These are phyloP conservation scores for Telfairia occidentalis DNA, from an alignment of 331 rosid genomes.

Conservation along the genomic window DNA sequence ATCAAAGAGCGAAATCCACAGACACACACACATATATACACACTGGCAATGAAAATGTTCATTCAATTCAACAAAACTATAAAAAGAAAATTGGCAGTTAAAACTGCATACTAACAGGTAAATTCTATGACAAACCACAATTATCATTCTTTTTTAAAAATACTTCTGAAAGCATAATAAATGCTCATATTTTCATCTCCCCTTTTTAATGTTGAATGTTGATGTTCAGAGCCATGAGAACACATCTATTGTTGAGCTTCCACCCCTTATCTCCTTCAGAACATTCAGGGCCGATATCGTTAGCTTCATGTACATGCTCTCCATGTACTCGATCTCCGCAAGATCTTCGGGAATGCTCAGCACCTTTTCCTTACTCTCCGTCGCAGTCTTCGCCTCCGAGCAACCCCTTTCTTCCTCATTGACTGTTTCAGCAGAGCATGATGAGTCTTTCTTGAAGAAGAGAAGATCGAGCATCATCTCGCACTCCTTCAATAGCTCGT, in stretches of 20 bases:
- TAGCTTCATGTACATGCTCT: slow-evolving; percentile 50
- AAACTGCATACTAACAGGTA: not conserved
- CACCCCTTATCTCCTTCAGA: slow-evolving; percentile 55
- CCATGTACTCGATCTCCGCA: slow-evolving; percentile 55
- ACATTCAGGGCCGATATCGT: slow-evolving; percentile 54
- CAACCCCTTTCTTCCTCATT: slow-evolving; percentile 26
- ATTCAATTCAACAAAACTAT: not conserved
- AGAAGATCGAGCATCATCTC: slow-evolving; percentile 33
- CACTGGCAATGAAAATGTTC: not conserved
- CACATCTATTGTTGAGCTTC: slow-evolving; percentile 58
- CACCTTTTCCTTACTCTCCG: slow-evolving; percentile 22
- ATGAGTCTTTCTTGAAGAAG: slow-evolving; percentile 21
- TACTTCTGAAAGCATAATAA: not conserved
- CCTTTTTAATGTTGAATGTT: too few relatives aligned
- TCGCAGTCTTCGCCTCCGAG: slow-evolving; percentile 17
- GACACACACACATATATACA: too few relatives aligned
- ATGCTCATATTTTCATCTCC: slow-evolving; percentile 25
- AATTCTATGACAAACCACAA: not conserved
- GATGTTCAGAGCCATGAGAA: slow-evolving; percentile 59
- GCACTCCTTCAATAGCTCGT: slow-evolving; percentile 64
- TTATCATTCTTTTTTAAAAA: not conserved
- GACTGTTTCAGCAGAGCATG: slow-evolving; percentile 21
- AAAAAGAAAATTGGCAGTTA: not conserved
- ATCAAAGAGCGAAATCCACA: too few relatives aligned
- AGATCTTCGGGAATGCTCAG: slow-evolving; percentile 55